phyloP scores from a whole-genome alignment of 257 asterid species.

The Ligustrum vulgare region DNA sequence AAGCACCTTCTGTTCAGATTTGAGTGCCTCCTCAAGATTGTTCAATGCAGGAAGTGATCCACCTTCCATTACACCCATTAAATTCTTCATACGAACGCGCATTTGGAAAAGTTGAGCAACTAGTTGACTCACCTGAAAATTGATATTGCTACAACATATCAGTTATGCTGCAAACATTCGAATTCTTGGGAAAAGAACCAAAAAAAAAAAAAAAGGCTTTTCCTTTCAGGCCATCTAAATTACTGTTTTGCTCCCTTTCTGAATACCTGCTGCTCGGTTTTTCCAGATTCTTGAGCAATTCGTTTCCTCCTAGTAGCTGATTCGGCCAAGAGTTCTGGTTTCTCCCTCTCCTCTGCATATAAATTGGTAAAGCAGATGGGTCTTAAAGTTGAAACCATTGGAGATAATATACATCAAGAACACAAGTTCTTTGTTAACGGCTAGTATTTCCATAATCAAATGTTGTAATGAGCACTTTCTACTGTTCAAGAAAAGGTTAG shows the following conservation, averaged over 20 bases:
- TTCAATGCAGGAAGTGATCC: slow-evolving; percentile 86
- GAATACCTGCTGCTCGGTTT: slow-evolving; percentile 91
- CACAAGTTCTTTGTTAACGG: background rate
- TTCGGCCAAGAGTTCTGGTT: slow-evolving; percentile 91
- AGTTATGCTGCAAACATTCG: slow-evolving; percentile 1
- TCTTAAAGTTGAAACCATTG: slow-evolving; percentile 1
- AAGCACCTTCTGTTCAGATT: slow-evolving; percentile 72
- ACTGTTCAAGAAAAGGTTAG: slow-evolving; percentile 4
- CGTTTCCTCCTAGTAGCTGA: slow-evolving; percentile 78
- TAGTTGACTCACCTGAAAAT: slow-evolving; percentile 76
- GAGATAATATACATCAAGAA: slow-evolving; percentile 20
- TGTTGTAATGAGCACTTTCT: background rate
- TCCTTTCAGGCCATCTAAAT: slow-evolving; percentile 17
- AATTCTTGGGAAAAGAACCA: background rate
- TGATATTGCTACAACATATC: slow-evolving; percentile 2
- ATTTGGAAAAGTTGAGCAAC: slow-evolving; percentile 97
- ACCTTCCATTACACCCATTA: slow-evolving; percentile 94
- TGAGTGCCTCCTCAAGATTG: slow-evolving; percentile 86
- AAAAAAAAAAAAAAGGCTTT: background rate
- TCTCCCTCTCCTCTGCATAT: slow-evolving; percentile 89
- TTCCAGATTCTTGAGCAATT: slow-evolving; percentile 84
- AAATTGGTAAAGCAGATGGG: slow-evolving; percentile 25
- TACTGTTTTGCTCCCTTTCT: background rate
- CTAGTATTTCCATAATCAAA: background rate
- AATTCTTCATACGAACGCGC: slow-evolving; percentile 96